phyloP scores from a whole-genome alignment of 2,329 filamentous ascomycete genomes.

The Cryphonectria carpinicola region DNA sequence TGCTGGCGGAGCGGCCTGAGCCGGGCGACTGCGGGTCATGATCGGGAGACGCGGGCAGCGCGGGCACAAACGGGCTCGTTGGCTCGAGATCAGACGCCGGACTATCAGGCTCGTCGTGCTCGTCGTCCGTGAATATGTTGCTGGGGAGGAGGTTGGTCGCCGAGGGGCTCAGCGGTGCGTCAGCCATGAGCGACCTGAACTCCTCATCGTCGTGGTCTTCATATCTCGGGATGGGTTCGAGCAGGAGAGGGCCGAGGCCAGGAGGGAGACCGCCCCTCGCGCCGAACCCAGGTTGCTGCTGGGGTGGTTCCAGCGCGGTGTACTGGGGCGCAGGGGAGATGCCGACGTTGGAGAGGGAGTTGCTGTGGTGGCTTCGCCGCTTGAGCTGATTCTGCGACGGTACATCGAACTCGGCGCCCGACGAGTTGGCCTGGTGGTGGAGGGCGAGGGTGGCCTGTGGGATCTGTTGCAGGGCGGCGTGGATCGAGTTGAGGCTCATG shows the following conservation, averaged over 20 bases:
- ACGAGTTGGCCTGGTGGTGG: constrained; percentile 50
- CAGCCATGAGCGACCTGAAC: constrained; percentile 61
- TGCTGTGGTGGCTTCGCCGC: constrained; percentile 53
- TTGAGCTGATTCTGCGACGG: constrained; percentile 46
- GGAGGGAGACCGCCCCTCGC: constrained; percentile 36
- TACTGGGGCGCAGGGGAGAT: constrained; percentile 48
- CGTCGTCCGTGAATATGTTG: constrained; percentile 59
- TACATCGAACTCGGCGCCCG: constrained; percentile 54
- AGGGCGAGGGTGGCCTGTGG: constrained; percentile 39
- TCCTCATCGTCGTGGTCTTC: constrained; percentile 63
- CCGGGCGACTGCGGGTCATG: constrained; percentile 63
- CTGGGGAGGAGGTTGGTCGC: constrained; percentile 76
- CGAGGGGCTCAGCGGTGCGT: constrained; percentile 76
- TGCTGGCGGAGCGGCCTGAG: constrained; percentile 61
- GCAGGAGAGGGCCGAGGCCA: constrained; percentile 33
- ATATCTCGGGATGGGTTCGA: constrained; percentile 52
- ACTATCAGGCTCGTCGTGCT: constrained; percentile 67
- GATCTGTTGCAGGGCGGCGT: constrained; percentile 49
- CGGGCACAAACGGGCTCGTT: constrained; percentile 43
- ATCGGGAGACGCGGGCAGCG: constrained; percentile 39
- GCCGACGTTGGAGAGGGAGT: constrained; percentile 48
- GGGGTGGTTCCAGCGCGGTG: constrained; percentile 37
- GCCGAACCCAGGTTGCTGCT: constrained; percentile 20
- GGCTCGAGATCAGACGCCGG: constrained; percentile 39
- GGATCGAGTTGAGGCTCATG: constrained; percentile 50